Base-by-base conservation (phyloP, 345 rosid species). In the Eucalyptus rudis region DNA sequence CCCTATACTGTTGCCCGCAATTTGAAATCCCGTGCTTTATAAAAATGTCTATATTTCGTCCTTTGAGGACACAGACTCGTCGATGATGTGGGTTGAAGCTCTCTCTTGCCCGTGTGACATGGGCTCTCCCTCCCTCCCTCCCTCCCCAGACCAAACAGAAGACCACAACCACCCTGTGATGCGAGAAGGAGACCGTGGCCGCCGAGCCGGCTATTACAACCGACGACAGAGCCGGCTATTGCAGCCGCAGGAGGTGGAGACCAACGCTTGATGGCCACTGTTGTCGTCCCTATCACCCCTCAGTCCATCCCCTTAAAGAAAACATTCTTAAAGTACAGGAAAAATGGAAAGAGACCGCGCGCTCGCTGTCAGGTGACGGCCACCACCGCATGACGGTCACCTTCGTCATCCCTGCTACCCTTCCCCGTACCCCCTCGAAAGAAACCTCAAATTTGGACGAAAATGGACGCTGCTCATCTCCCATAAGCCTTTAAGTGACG, bases 151-250 rank as follows among this genome's bases (percentile, higher is more conserved):
- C 36, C 76, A 68, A 68, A 68, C 24, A 5, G 80, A 17, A 68
- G 44, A 68, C 80, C 44, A 16, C 44, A 33, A 33, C 44, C 12
- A 33, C 79, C 80, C 0, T 16, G 80, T 33, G 80, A 31, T 68
- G 20, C 43, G 3, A 68, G 80, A 31, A 68, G 79, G 36, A 68
- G 80, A 33, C 24, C 24, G 20, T 68, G 44, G 20, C 80, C 80
- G 19, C 20, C 44, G 13, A 33, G 80, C 76, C 76, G 5, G 17
- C 76, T 15, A 14, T 36, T 36, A 4, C 20, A 0, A 64, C 36
- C 10, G 20, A 29, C 17, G 9, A 6, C 10, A 3, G 19, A 1
- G 19, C 43, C 12, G 7, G 19, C 80, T 2, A 17, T 16, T 0
- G 80, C 44, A 16, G 80, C 80, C 4, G 10, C 43, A 3, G 44